Evolutionary conservation across 257 asterid species (phyloP).

Genomic region (Primulina eburnea): DNA sequence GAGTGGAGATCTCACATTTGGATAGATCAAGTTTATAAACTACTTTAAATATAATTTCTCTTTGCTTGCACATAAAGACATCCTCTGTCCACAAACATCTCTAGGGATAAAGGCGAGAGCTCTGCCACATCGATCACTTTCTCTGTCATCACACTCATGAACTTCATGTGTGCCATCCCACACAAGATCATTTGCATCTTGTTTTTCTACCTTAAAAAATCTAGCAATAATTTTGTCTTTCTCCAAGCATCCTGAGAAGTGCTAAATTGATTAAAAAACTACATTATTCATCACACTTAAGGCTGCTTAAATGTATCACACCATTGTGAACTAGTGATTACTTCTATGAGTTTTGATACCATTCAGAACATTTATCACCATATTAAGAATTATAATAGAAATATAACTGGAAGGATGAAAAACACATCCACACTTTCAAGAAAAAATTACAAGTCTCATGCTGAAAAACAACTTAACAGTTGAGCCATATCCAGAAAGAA

Average conservation of each 20-base stretch:
- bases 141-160: constrained; percentile 47
- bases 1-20: constrained; percentile 79
- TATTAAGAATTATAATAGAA: constrained; percentile 15
- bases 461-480: constrained; percentile 21
- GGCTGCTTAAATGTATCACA: constrained; percentile 6
- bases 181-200: constrained; percentile 48
- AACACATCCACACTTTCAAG: constrained; percentile 7
- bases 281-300: constrained; percentile 18
- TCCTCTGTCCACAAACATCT: constrained; percentile 57
- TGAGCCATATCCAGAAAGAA: not conserved
- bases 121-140: constrained; percentile 56
- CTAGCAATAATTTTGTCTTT: constrained; percentile 41
- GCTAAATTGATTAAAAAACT: constrained; percentile 21
- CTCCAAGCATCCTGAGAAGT: constrained; percentile 55
- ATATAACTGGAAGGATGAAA: constrained; percentile 26
- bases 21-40: constrained; percentile 92
- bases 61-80: constrained; percentile 52
- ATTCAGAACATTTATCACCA: not conserved
- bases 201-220: constrained; percentile 42
- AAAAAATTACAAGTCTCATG: constrained; percentile 9
- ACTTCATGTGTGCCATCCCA: constrained; percentile 46
- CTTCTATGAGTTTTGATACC: not conserved
- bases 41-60: constrained; percentile 69
- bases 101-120: constrained; percentile 41
- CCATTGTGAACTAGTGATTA: not conserved